Percentiles rank a stretch among this genome's conserved stretches.
These are phyloP conservation scores for Diutina mesorugosa DNA, from an alignment of 1,139 yeast genomes.

Conservation along the genomic window DNA sequence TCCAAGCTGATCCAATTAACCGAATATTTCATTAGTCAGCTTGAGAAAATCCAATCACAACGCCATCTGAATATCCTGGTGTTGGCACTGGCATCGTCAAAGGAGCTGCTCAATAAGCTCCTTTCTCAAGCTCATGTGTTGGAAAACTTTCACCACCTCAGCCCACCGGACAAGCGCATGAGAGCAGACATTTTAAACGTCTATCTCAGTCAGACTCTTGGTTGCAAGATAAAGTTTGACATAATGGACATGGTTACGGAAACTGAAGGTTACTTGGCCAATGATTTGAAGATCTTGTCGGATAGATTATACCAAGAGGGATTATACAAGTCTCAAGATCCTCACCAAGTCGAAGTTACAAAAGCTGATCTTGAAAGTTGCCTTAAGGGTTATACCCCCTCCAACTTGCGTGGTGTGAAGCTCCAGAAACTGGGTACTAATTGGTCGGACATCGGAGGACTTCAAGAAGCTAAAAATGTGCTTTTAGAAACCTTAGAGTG, in stretches of 20 bases:
- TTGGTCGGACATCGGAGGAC: constrained; percentile 89
- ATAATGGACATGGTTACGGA: constrained; percentile 61
- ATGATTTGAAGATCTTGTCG: constrained; percentile 59
- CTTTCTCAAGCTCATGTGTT: constrained; percentile 60
- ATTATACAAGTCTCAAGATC: constrained; percentile 18
- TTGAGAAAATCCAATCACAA: constrained; percentile 25
- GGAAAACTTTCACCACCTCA: constrained; percentile 48
- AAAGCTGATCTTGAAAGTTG: constrained; percentile 40
- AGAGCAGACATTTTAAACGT: constrained; percentile 39
- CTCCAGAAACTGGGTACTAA: constrained; percentile 61
- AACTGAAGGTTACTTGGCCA: constrained; percentile 84
- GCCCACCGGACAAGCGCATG: constrained; percentile 58
- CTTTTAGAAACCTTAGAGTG: constrained; percentile 85
- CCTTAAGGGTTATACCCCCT: constrained; percentile 58
- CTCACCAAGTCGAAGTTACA: constrained; percentile 9
- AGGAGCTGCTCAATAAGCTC: constrained; percentile 49
- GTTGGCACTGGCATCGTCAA: constrained; percentile 47
- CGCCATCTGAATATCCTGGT: constrained; percentile 36
- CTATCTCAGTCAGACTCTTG: constrained; percentile 24
- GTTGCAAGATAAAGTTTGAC: constrained; percentile 30
- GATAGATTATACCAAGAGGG: constrained; percentile 68
- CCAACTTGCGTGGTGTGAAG: constrained; percentile 77
- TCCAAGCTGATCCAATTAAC: constrained; percentile 46
- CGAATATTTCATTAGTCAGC: constrained; percentile 27
- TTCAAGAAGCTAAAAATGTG: constrained; percentile 60